A percentile compares a stretch with the other conserved stretches of the same genome.
phyloP scores from a whole-genome alignment of 345 rosid species.

The Carallia brachiata region DNA sequence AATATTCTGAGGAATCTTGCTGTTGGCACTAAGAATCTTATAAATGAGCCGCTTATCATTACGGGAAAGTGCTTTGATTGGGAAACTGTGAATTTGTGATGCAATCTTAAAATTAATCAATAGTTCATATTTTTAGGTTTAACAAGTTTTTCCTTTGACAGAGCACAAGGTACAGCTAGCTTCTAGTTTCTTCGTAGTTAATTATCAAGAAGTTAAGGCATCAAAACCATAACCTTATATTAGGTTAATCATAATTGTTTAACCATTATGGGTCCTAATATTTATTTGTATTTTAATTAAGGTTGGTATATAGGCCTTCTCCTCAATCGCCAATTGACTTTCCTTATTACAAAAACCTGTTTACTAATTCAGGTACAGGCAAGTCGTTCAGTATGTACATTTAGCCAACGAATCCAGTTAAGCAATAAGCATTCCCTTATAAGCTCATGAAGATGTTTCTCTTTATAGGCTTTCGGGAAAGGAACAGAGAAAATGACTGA shows the following conservation, averaged over 20 bases:
- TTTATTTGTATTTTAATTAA: background rate
- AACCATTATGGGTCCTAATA: too few relatives aligned
- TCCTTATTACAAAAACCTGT: background rate
- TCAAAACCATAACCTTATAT: too few relatives aligned
- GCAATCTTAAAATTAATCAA: too few relatives aligned
- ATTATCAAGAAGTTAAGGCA: too few relatives aligned
- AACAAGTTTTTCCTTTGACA: too few relatives aligned
- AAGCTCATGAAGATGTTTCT: slow-evolving; percentile 13
- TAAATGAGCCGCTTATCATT: background rate
- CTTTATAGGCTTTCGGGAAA: background rate
- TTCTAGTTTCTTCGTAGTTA: too few relatives aligned
- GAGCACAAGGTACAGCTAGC: too few relatives aligned
- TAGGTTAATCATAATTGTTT: too few relatives aligned
- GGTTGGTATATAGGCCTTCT: background rate
- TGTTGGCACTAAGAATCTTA: slow-evolving; percentile 17
- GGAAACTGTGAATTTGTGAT: background rate
- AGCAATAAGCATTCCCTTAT: background rate
- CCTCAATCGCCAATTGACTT: background rate
- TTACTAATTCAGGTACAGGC: background rate
- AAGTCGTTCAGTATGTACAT: background rate
- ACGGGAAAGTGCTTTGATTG: background rate
- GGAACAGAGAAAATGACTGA: slow-evolving; percentile 22
- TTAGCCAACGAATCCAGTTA: too few relatives aligned
- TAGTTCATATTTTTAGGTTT: too few relatives aligned
- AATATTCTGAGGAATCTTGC: slow-evolving; percentile 11